Percentiles rank a stretch among this genome's conserved stretches.
phyloP scores from a whole-genome alignment of 1,284 basidiomycete species.

The Mycena citricolor region DNA sequence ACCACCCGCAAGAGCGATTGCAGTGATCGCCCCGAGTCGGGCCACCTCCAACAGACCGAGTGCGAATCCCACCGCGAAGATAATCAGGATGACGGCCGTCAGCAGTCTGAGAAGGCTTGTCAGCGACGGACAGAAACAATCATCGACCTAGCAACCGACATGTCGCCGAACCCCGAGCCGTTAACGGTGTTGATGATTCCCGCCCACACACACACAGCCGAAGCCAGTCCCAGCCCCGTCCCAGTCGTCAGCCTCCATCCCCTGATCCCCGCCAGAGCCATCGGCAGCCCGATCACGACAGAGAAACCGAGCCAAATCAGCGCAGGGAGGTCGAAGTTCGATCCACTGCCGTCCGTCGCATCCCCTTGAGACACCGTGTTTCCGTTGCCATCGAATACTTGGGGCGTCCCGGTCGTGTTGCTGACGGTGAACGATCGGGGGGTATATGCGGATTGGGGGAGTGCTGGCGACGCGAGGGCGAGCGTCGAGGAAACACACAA shows the following conservation, averaged over 20 bases:
- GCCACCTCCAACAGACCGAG: constrained; percentile 53
- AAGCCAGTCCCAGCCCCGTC: constrained; percentile 49
- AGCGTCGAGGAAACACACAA: constrained; percentile 1
- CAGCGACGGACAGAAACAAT: neutral
- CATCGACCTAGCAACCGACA: constrained; percentile 22
- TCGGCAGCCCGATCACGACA: constrained; percentile 49
- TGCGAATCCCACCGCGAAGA: constrained; percentile 51
- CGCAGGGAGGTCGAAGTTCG: constrained; percentile 46
- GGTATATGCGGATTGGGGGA: constrained; percentile 3
- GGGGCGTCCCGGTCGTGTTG: constrained; percentile 40
- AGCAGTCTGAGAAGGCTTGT: constrained; percentile 32
- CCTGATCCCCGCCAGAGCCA: constrained; percentile 55
- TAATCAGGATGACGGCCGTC: constrained; percentile 45
- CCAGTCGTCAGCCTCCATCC: constrained; percentile 56
- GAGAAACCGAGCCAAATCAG: constrained; percentile 58
- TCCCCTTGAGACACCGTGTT: constrained; percentile 48
- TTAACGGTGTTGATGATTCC: constrained; percentile 51
- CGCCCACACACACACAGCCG: constrained; percentile 41
- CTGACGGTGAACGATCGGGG: constrained; percentile 37
- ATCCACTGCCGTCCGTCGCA: constrained; percentile 59
- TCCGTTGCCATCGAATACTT: constrained; percentile 45
- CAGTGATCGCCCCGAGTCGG: constrained; percentile 43
- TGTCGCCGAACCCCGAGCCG: constrained; percentile 49
- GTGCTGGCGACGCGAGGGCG: constrained; percentile 10
- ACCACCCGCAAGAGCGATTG: constrained; percentile 52